These are phyloP conservation scores for Monosporascus cannonballus DNA, from an alignment of 2,329 filamentous ascomycete species.

Conservation along the genomic window DNA sequence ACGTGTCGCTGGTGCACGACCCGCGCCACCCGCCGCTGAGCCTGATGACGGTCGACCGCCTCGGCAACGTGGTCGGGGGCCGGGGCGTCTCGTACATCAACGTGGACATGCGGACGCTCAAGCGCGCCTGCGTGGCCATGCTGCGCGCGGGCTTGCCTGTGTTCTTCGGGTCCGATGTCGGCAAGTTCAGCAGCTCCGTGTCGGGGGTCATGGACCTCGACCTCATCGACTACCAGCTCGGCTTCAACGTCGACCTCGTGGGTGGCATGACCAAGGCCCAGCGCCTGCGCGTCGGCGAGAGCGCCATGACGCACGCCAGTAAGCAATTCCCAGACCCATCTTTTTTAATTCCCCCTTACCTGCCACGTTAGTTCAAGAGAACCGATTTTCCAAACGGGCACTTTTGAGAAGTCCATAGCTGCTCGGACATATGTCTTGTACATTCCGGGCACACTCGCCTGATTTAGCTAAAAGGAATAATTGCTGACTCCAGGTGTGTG, in stretches of 20 bases:
- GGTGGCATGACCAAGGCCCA: constrained; percentile 62
- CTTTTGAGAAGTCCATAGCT: no score
- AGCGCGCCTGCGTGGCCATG: constrained; percentile 69
- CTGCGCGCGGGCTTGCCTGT: constrained; percentile 71
- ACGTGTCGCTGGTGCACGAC: constrained; percentile 82
- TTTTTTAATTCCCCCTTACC: no score
- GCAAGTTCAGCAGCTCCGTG: constrained; percentile 65
- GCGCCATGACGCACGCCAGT: constrained; percentile 79
- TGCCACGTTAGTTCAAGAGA: no score
- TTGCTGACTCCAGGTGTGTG: no score
- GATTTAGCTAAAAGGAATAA: no score
- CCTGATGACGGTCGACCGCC: constrained; percentile 68
- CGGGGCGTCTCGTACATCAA: constrained; percentile 76
- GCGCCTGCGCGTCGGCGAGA: constrained; percentile 67
- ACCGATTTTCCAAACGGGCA: no score
- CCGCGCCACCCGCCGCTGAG: constrained; percentile 69
- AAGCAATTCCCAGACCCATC: no score
- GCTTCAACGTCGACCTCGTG: constrained; percentile 72
- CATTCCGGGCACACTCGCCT: no score
- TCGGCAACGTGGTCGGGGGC: constrained; percentile 78
- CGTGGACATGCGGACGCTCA: constrained; percentile 67
- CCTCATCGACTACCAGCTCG: constrained; percentile 73
- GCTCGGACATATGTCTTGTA: no score
- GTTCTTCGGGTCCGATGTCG: constrained; percentile 86
- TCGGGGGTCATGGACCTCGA: constrained; percentile 75